These are phyloP conservation scores for Nicotiana noctiflora DNA, from an alignment of 257 asterid species.

Conservation along the genomic window DNA sequence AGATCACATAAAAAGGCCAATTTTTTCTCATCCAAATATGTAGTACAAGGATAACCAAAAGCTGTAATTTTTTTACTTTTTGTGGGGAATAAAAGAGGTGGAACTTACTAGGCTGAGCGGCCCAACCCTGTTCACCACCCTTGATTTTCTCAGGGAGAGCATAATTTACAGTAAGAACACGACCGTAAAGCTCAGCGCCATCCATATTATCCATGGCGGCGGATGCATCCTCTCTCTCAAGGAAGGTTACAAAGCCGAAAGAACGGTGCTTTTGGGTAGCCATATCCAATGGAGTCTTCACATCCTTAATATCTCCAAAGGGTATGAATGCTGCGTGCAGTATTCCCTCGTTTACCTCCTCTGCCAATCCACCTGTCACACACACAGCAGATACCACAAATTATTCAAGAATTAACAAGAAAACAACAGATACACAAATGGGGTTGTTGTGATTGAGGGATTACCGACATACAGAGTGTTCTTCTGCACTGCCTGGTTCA, in stretches of 20 bases:
- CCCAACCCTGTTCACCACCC: slow-evolving; percentile 99
- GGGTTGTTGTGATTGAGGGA: too few species aligned
- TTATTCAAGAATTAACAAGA: neutral
- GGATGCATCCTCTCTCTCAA: slow-evolving; percentile 83
- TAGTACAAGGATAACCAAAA: too few species aligned
- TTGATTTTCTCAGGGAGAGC: slow-evolving; percentile 89
- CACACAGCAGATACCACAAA: neutral
- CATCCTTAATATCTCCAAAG: slow-evolving; percentile 92
- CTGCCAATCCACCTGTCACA: slow-evolving; percentile 66
- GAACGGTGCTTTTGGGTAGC: slow-evolving; percentile 97
- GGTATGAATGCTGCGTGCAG: slow-evolving; percentile 92
- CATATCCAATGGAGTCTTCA: slow-evolving; percentile 87
- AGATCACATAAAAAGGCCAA: too few species aligned
- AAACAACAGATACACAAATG: neutral
- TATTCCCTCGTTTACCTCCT: slow-evolving; percentile 80
- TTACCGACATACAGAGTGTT: slow-evolving; percentile 70
- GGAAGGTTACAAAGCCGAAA: slow-evolving; percentile 90
- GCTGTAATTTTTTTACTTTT: too few species aligned
- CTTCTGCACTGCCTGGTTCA: slow-evolving; percentile 91
- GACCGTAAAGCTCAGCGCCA: slow-evolving; percentile 95
- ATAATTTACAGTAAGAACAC: slow-evolving; percentile 79
- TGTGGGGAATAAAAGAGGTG: too few species aligned
- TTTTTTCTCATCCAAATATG: too few species aligned
- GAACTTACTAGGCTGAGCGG: slow-evolving; percentile 87
- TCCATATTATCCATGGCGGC: slow-evolving; percentile 99